Conservation (phyloP, 2,329 filamentous ascomycete genomes). For the Sclerotiophoma versabilis region DNA sequence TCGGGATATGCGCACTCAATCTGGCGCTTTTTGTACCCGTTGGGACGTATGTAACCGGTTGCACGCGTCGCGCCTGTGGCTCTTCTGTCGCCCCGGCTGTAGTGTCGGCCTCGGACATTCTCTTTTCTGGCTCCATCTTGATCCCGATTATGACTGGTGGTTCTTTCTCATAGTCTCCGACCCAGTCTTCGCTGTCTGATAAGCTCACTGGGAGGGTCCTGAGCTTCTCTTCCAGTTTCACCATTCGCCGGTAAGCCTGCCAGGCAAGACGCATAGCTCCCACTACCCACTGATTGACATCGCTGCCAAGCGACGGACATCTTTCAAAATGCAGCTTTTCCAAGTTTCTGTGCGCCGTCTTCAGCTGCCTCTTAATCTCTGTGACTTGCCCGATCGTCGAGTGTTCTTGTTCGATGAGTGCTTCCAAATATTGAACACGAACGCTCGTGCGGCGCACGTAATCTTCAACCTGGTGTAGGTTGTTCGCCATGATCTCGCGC, state of each 20-base stretch:
- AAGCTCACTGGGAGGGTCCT: conserved; percentile 8
- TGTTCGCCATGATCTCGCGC: conserved; percentile 16
- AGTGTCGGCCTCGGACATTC: not conserved
- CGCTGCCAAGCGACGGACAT: conserved; percentile 14
- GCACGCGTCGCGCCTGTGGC: not conserved
- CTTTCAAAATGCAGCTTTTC: conserved; percentile 28
- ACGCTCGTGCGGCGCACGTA: conserved; percentile 22
- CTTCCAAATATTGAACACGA: conserved; percentile 25
- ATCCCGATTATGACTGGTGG: conserved; percentile 14
- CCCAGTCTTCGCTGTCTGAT: conserved; percentile 6
- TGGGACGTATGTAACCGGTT: conserved; percentile 16
- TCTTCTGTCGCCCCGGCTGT: conserved; percentile 2
- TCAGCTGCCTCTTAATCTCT: conserved; percentile 30
- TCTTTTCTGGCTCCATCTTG: conserved; percentile 14
- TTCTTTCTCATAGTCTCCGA: conserved; percentile 6
- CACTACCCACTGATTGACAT: conserved; percentile 17
- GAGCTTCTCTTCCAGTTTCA: conserved; percentile 26
- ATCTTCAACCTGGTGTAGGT: conserved; percentile 11
- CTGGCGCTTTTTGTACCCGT: conserved; percentile 7
- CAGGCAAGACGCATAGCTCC: conserved; percentile 28
- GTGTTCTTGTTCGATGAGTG: conserved; percentile 21
- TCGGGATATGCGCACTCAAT: conserved; percentile 6
- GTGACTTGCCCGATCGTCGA: conserved; percentile 24
- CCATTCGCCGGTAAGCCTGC: conserved; percentile 29
- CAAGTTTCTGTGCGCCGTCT: conserved; percentile 27